A percentile compares a stretch with the other conserved stretches of the same genome.
Evolutionary conservation across 2,329 filamentous ascomycete genomes (phyloP).

Genomic region (Pseudonectria foliicola): DNA sequence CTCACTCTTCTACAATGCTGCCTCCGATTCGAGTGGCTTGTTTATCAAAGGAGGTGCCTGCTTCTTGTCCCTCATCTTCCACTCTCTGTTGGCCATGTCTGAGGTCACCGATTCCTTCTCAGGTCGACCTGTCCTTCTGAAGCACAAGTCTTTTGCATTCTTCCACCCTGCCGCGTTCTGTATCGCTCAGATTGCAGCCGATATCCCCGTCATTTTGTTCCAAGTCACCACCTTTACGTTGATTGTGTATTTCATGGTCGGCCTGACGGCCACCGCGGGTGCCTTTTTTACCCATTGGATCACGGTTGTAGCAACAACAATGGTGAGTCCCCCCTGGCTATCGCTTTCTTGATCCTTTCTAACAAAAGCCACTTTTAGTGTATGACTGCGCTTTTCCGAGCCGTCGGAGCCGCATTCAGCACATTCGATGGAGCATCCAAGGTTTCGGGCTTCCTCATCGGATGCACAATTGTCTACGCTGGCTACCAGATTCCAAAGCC

Average conservation of each 20-base stretch:
- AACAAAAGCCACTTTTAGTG: conserved; percentile 23
- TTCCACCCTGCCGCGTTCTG: conserved; percentile 54
- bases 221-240: conserved; percentile 53
- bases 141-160: conserved; percentile 51
- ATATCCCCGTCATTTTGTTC: conserved; percentile 49
- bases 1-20: conserved; percentile 61
- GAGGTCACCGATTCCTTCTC: conserved; percentile 59
- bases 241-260: conserved; percentile 58
- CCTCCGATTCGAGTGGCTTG: conserved; percentile 48
- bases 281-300: conserved; percentile 58
- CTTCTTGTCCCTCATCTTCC: conserved; percentile 58
- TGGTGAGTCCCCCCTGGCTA: conserved; percentile 30
- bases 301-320: conserved; percentile 41
- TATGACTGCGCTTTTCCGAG: conserved; percentile 53
- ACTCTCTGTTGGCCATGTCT: conserved; percentile 55
- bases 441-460: conserved; percentile 42
- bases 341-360: not conserved
- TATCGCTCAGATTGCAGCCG: conserved; percentile 46
- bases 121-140: conserved; percentile 51
- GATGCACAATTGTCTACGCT: conserved; percentile 51
- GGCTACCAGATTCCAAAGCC: conserved; percentile 57
- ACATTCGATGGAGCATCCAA: conserved; percentile 56
- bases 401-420: conserved; percentile 46
- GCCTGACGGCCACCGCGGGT: conserved; percentile 41
- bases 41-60: conserved; percentile 58